Evolutionary conservation across 2,329 filamentous ascomycete genomes (phyloP).

Genomic region (Aureobasidium sp.): DNA sequence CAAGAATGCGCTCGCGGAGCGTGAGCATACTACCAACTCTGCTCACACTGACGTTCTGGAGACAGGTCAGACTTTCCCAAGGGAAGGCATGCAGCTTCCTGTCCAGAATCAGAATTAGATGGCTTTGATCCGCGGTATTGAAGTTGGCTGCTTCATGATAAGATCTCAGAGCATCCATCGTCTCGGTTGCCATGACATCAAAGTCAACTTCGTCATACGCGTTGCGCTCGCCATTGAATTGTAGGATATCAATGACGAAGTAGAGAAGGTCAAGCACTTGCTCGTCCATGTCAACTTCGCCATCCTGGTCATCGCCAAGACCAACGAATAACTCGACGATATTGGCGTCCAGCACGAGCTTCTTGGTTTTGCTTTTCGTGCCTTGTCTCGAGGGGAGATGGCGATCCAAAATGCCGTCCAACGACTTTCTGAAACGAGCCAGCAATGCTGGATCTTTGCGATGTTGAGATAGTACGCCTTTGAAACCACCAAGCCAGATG

Average conservation of each 20-base stretch:
- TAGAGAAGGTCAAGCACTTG: conserved; percentile 87
- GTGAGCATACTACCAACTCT: conserved; percentile 81
- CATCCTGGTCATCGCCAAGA: conserved; percentile 64
- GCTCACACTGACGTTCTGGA: conserved; percentile 72
- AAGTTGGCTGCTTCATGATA: conserved; percentile 56
- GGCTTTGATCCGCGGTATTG: conserved; percentile 38
- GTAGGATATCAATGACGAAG: conserved; percentile 91
- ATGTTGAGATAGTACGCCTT: conserved; percentile 81
- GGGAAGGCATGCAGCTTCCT: conserved; percentile 86
- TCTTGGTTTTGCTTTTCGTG: conserved; percentile 47
- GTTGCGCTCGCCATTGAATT: conserved; percentile 93
- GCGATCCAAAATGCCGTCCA: conserved; percentile 72
- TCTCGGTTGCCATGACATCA: conserved; percentile 81
- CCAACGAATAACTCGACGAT: conserved; percentile 86
- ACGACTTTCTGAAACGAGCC: conserved; percentile 66
- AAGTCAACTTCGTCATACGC: conserved; percentile 98
- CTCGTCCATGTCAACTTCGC: conserved; percentile 73
- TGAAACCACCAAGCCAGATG: conserved; percentile 92
- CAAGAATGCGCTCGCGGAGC: conserved; percentile 67
- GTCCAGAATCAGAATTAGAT: conserved; percentile 86
- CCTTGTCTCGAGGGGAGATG: conserved; percentile 72
- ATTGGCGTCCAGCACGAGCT: conserved; percentile 51
- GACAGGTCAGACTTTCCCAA: conserved; percentile 90
- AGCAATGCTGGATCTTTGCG: conserved; percentile 57
- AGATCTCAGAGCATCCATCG: conserved; percentile 70